These are phyloP conservation scores for Aspergillus nomiae DNA, from an alignment of 2,329 filamentous ascomycete genomes.

Conservation along the genomic window DNA sequence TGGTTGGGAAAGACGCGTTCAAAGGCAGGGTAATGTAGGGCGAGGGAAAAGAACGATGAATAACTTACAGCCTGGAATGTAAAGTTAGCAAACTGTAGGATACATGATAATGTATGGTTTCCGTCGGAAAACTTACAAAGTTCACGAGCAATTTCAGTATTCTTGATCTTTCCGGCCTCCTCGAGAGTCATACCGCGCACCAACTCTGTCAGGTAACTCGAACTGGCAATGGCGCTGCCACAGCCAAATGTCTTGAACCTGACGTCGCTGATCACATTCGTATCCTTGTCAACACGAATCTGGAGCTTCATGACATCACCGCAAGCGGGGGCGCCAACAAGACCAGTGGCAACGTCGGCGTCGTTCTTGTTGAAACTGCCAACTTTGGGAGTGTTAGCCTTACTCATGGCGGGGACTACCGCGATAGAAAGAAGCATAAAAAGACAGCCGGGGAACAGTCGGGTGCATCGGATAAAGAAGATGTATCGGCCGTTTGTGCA, in stretches of 20 bases:
- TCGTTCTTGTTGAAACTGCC: constrained; percentile 79
- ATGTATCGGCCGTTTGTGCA: neutral
- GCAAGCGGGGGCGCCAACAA: constrained; percentile 87
- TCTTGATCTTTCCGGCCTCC: constrained; percentile 87
- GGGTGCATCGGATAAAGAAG: neutral
- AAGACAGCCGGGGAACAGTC: neutral
- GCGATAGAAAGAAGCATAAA: neutral
- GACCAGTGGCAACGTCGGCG: constrained; percentile 81
- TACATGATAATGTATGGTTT: neutral
- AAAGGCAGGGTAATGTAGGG: neutral
- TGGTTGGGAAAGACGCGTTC: neutral
- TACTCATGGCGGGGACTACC: constrained; percentile 3
- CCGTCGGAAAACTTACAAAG: constrained; percentile 62
- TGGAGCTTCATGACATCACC: constrained; percentile 94
- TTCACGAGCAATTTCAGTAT: constrained; percentile 98
- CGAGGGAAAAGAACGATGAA: neutral
- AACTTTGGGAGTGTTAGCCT: constrained; percentile 36
- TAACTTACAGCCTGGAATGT: neutral
- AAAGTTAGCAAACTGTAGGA: neutral
- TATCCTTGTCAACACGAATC: constrained; percentile 86
- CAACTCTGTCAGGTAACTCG: constrained; percentile 90
- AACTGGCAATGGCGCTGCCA: constrained; percentile 90
- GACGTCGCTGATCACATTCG: constrained; percentile 87
- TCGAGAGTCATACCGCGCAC: constrained; percentile 96
- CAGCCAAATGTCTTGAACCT: constrained; percentile 99